Conservation (phyloP, 257 asterid genomes). For the Datura wrightii region DNA sequence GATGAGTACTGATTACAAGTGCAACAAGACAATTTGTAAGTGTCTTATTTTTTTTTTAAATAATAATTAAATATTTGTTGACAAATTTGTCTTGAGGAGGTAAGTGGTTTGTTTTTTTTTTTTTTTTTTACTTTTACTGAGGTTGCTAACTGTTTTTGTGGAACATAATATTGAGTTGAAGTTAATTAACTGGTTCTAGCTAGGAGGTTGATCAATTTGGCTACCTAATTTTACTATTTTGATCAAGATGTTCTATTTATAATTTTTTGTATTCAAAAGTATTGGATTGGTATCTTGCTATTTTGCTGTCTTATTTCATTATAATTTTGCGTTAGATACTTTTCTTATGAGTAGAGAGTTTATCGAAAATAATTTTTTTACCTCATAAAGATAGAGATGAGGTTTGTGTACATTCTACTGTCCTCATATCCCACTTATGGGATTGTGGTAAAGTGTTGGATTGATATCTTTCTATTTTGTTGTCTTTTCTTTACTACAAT, state of each 20-base stretch:
- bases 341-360: too few species aligned
- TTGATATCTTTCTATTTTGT: too few species aligned
- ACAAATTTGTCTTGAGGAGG: background rate
- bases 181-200: constrained; percentile 27
- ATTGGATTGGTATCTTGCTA: too few species aligned
- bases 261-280: background rate
- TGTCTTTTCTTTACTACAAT: too few species aligned
- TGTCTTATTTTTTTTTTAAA: background rate
- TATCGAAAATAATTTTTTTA: too few species aligned
- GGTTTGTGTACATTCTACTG: too few species aligned
- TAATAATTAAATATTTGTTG: background rate
- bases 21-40: background rate
- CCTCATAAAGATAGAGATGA: too few species aligned
- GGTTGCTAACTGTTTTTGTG: constrained; percentile 23
- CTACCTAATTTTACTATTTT: background rate
- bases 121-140: background rate
- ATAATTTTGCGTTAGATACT: too few species aligned
- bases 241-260: background rate
- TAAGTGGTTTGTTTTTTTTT: background rate
- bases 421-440: too few species aligned
- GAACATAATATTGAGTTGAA: constrained; percentile 13
- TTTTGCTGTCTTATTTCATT: too few species aligned
- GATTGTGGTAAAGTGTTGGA: too few species aligned
- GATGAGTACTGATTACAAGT: background rate
- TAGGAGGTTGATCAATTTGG: background rate